phyloP scores from a whole-genome alignment of 1,139 yeast genomes.

The Nakaseomyces sp. region DNA sequence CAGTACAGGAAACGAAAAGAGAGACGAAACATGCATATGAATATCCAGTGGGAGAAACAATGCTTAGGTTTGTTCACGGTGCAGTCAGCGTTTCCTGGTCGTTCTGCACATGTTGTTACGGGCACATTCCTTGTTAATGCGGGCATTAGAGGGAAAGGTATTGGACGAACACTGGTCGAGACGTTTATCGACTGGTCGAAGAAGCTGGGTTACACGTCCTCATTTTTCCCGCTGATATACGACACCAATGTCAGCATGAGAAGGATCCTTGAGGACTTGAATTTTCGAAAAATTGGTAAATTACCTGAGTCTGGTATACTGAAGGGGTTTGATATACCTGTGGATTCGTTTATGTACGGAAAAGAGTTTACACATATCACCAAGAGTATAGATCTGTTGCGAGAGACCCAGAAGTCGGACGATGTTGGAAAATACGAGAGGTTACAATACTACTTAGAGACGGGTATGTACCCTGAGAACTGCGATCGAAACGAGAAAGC shows the following conservation, averaged over 20 bases:
- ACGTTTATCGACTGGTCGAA: slow-evolving; percentile 90
- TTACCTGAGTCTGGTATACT: slow-evolving; percentile 79
- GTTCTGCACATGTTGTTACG: slow-evolving; percentile 89
- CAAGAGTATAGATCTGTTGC: slow-evolving; percentile 26
- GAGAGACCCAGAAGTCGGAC: slow-evolving; percentile 24
- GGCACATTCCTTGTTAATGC: slow-evolving; percentile 85
- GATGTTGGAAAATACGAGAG: slow-evolving; percentile 49
- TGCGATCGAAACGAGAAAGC: slow-evolving; percentile 80
- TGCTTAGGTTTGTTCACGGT: slow-evolving; percentile 79
- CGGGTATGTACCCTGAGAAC: slow-evolving; percentile 80
- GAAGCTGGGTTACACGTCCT: slow-evolving; percentile 72
- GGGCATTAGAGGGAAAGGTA: slow-evolving; percentile 87
- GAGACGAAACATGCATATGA: slow-evolving; percentile 23
- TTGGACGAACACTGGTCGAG: slow-evolving; percentile 76
- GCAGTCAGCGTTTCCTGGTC: slow-evolving; percentile 85
- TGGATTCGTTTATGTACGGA: slow-evolving; percentile 74
- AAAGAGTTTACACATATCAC: slow-evolving; percentile 36
- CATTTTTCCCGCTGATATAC: slow-evolving; percentile 77
- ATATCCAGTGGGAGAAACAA: slow-evolving; percentile 78
- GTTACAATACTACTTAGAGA: slow-evolving; percentile 66
- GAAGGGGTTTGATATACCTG: slow-evolving; percentile 74
- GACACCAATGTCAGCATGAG: slow-evolving; percentile 81
- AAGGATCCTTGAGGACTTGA: slow-evolving; percentile 67
- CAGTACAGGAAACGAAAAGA: slow-evolving; percentile 25
- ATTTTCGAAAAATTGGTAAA: slow-evolving; percentile 69